A percentile compares a stretch with the other conserved stretches of the same genome.
Evolutionary conservation across 441 rosid genomes (phyloP).

Genomic region (Erodium texanum): DNA sequence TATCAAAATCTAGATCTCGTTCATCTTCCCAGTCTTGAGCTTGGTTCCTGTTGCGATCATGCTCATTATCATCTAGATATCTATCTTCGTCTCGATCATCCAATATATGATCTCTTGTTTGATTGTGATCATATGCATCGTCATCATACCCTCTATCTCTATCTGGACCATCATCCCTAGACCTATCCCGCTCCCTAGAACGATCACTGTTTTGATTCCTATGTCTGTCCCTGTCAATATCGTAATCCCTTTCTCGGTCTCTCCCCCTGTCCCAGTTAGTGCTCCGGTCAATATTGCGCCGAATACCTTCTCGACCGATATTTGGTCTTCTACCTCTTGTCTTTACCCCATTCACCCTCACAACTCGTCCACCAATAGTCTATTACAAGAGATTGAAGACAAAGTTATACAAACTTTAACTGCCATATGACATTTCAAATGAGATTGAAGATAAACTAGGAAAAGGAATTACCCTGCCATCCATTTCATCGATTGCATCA

Average conservation of each 20-base stretch:
- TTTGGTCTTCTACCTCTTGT: conserved; percentile 53
- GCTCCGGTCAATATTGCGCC: conserved; percentile 19
- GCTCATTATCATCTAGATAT: conserved; percentile 29
- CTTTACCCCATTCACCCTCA: conserved; percentile 68
- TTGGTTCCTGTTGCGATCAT: conserved; percentile 25
- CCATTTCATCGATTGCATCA: conserved; percentile 76
- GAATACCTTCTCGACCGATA: conserved; percentile 31
- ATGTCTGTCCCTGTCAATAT: conserved; percentile 32
- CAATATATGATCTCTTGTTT: conserved; percentile 30
- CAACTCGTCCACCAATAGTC: conserved; percentile 62
- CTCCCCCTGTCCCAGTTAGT: conserved; percentile 34
- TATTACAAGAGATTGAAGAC: conserved; percentile 28
- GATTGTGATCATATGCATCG: conserved; percentile 30
- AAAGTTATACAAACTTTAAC: conserved; percentile 15
- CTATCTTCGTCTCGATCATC: conserved; percentile 38
- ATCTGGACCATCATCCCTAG: conserved; percentile 37
- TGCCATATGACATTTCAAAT: too few species aligned
- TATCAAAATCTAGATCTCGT: conserved; percentile 27
- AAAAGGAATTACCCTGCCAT: conserved; percentile 56
- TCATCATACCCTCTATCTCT: conserved; percentile 39
- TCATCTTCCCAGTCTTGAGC: conserved; percentile 27
- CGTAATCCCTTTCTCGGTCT: conserved; percentile 45
- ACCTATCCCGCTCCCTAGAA: conserved; percentile 48
- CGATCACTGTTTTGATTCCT: conserved; percentile 38
- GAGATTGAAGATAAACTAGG: background rate